These are phyloP conservation scores for Aureobasidium sp. DNA, from an alignment of 2,329 filamentous ascomycete species.

Conservation along the genomic window DNA sequence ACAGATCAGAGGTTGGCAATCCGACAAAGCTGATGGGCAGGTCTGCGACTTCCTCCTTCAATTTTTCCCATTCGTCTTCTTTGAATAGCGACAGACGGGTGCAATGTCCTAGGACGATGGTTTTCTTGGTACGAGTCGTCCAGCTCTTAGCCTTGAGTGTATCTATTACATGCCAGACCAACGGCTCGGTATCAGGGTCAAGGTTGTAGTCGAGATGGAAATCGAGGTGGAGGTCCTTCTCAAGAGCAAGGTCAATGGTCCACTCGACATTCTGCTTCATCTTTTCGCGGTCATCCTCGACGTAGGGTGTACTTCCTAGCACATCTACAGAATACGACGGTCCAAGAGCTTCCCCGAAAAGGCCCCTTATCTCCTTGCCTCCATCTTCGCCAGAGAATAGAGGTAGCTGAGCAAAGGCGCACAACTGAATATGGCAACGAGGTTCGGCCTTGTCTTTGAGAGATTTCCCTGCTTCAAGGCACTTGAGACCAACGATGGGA, in stretches of 20 bases:
- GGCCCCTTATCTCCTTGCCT: constrained; percentile 39
- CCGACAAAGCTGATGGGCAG: constrained; percentile 60
- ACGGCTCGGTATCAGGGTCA: constrained; percentile 38
- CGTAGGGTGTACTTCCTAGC: constrained; percentile 61
- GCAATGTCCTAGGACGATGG: constrained; percentile 58
- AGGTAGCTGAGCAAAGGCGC: constrained; percentile 61
- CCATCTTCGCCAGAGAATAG: constrained; percentile 48
- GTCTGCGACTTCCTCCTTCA: constrained; percentile 41
- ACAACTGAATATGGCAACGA: constrained; percentile 55
- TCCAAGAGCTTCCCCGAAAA: constrained; percentile 40
- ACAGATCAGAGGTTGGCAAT: constrained; percentile 61
- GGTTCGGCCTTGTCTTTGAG: constrained; percentile 42
- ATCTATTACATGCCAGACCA: constrained; percentile 47
- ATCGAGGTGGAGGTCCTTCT: constrained; percentile 50
- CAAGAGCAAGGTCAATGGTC: constrained; percentile 48
- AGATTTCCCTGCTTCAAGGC: constrained; percentile 47
- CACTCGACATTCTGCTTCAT: constrained; percentile 52
- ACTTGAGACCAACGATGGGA: constrained; percentile 48
- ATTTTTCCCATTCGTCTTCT: constrained; percentile 38
- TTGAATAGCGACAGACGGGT: constrained; percentile 53
- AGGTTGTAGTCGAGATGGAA: constrained; percentile 66
- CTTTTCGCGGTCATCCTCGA: constrained; percentile 45
- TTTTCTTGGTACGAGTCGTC: constrained; percentile 37
- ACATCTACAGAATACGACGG: constrained; percentile 42
- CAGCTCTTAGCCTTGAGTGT: constrained; percentile 44